phyloP scores from a whole-genome alignment of 2,329 filamentous ascomycete species.

The Aspergillus intermedius region DNA sequence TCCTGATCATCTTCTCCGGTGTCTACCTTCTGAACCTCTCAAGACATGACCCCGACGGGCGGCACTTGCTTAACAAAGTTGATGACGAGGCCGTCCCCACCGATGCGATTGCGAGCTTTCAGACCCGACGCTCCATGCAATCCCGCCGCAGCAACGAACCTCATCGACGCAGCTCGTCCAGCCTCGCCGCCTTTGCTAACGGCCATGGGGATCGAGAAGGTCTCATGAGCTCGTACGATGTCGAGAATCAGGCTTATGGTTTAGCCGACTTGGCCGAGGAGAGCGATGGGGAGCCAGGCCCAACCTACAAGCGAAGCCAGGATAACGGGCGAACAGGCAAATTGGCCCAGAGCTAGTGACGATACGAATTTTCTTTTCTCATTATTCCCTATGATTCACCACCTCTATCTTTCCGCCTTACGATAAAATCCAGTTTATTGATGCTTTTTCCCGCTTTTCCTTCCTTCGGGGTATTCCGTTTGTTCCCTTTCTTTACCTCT shows the following conservation, averaged over 20 bases:
- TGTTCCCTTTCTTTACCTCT: conserved; percentile 8
- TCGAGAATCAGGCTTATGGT: conserved; percentile 71
- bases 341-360: conserved; percentile 25
- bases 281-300: conserved; percentile 51
- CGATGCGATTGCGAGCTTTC: conserved; percentile 80
- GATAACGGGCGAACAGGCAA: conserved; percentile 22
- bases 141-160: conserved; percentile 62
- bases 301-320: conserved; percentile 25
- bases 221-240: conserved; percentile 82
- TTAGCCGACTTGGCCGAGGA: conserved; percentile 74
- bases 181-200: conserved; percentile 51
- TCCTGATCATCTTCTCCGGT: conserved; percentile 89
- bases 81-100: conserved; percentile 70
- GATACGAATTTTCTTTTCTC: conserved; percentile 5
- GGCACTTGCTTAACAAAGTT: conserved; percentile 55
- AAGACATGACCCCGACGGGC: conserved; percentile 78
- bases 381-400: conserved; percentile 5
- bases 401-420: conserved; percentile 8
- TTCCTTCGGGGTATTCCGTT: conserved; percentile 3
- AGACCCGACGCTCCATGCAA: conserved; percentile 92
- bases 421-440: conserved; percentile 20
- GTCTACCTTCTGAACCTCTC: conserved; percentile 97
- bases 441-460: conserved; percentile 14
- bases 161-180: conserved; percentile 56
- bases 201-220: conserved; percentile 64